Evolutionary conservation across 139 green algal species (phyloP).

Genomic region (Coccomyxa sp.): DNA sequence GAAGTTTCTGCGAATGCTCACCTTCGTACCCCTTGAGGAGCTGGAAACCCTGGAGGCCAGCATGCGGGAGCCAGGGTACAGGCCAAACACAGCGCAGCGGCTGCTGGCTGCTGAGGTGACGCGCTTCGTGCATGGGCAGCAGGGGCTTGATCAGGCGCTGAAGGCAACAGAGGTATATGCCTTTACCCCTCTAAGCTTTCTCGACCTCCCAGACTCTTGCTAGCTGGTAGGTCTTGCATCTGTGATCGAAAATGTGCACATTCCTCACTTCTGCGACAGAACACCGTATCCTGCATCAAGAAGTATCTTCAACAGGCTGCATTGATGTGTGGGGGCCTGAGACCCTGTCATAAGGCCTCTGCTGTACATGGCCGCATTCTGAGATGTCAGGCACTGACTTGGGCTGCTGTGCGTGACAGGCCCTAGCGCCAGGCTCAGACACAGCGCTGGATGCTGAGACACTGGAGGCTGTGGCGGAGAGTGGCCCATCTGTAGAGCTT

Average conservation of each 20-base stretch:
- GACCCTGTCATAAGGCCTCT: no score
- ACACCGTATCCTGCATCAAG: no score
- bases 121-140: constrained; percentile 92
- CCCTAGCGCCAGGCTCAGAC: constrained; percentile 66
- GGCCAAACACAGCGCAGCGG: constrained; percentile 85
- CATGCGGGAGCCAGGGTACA: constrained; percentile 66
- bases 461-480: constrained; percentile 71
- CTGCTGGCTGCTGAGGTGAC: constrained; percentile 92
- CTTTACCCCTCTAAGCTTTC: no score
- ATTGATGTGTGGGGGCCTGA: no score
- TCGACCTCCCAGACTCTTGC: no score
- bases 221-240: no score
- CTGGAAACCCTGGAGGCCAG: constrained; percentile 54
- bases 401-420: no score
- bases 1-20: constrained; percentile 91
- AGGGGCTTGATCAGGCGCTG: constrained; percentile 83
- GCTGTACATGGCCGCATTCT: no score
- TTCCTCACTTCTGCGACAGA: no score
- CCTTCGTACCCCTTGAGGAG: constrained; percentile 87
- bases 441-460: constrained; percentile 76
- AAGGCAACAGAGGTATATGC: constrained; percentile 70
- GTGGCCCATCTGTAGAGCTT: constrained; percentile 65
- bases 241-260: no score
- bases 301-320: no score
- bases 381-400: no score